Conservation (phyloP, 306 rosid species). For the Acacia crassicarpa region DNA sequence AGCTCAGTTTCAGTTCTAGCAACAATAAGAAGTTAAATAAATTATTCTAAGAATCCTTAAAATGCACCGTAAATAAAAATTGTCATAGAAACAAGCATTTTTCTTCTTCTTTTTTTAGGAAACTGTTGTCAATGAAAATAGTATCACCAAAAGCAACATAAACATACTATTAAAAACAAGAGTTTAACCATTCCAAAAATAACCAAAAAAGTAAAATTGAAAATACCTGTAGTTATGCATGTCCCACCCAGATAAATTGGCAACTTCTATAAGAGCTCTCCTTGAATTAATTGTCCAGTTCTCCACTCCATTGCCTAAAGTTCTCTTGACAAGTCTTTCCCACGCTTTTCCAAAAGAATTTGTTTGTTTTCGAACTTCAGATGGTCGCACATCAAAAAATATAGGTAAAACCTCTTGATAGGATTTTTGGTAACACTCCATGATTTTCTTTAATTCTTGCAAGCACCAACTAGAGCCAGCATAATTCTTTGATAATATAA, state of each 20-base stretch:
- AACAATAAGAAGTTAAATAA: background rate
- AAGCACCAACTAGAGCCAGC: conserved; percentile 15
- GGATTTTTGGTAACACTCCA: background rate
- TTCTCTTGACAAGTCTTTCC: background rate
- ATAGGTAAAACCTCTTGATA: conserved; percentile 5
- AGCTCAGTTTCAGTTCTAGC: background rate
- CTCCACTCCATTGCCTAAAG: background rate
- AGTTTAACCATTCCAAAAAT: background rate
- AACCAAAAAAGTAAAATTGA: background rate
- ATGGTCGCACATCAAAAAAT: background rate
- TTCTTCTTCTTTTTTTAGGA: background rate
- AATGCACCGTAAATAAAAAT: background rate
- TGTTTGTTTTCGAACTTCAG: background rate
- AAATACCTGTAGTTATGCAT: background rate
- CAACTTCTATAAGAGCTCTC: background rate
- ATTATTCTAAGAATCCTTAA: background rate
- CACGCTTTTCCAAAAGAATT: background rate
- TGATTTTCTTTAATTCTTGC: background rate
- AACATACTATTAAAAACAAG: background rate
- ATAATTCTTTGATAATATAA: background rate
- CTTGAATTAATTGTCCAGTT: background rate
- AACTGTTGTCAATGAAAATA: background rate
- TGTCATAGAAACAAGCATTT: background rate
- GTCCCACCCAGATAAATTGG: conserved; percentile 4
- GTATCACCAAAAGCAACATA: background rate